Conservation (phyloP, 1,139 yeast genomes). For the Magnusiomyces suaveolens region DNA sequence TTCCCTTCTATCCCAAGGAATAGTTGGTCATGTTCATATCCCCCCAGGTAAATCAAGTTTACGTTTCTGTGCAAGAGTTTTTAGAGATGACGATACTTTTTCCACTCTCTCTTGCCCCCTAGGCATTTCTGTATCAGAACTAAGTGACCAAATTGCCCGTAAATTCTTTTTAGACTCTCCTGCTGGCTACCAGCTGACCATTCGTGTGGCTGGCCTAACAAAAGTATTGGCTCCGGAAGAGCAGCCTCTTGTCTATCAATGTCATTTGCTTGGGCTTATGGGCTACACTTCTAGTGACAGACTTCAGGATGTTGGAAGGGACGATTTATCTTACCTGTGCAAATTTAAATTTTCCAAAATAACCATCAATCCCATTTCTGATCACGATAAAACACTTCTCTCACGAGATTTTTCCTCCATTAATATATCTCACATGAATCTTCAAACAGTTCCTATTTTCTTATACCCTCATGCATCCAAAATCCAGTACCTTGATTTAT, state of each 20-base stretch:
- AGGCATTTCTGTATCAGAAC: conserved; percentile 68
- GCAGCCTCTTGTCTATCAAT: conserved; percentile 69
- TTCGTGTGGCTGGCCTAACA: conserved; percentile 69
- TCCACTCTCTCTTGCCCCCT: conserved; percentile 68
- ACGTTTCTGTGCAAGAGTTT: conserved; percentile 51
- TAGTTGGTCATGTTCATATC: no score
- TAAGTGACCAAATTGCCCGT: conserved; percentile 56
- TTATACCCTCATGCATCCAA: conserved; percentile 76
- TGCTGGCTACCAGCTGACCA: conserved; percentile 68
- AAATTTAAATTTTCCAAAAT: conserved; percentile 59
- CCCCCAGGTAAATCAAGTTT: neutral
- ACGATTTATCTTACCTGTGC: conserved; percentile 77
- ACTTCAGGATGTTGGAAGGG: conserved; percentile 71
- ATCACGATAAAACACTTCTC: conserved; percentile 54
- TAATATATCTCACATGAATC: conserved; percentile 60
- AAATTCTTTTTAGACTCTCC: conserved; percentile 67
- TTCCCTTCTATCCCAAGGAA: neutral
- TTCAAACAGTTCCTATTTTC: conserved; percentile 76
- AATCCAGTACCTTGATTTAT: conserved; percentile 72
- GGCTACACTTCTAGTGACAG: conserved; percentile 76
- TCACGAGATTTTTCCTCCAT: conserved; percentile 66
- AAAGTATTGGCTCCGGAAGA: conserved; percentile 66
- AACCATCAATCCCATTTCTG: conserved; percentile 41
- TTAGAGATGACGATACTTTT: conserved; percentile 72
- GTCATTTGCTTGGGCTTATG: conserved; percentile 59